Base-by-base conservation (phyloP, 345 rosid species). In the Rubroshorea leprosula region DNA sequence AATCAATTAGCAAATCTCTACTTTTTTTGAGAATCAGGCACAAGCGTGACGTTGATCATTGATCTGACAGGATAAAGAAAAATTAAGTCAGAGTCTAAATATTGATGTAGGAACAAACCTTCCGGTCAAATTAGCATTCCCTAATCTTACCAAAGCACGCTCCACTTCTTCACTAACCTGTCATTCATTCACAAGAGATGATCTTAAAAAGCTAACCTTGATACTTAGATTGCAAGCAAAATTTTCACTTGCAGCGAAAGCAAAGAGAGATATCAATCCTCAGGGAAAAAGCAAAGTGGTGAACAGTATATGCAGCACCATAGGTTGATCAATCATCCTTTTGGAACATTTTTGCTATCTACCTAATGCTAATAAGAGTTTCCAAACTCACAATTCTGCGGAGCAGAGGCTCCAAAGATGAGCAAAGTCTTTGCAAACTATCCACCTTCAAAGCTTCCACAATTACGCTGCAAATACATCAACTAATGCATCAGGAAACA, bases 161-260 rank as follows among this genome's bases (percentile, higher is more conserved):
- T 88, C 98, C 49, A 91, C 83, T 66, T 91, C 98, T 81, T 91
- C 98, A 6, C 96, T 91, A 57, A 91, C 98, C 94, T 91, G 75
- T 72, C 38, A 19, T 54, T 48, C 63, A 61, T 27, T 52, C 23
- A 21, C 39, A 50, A n/a, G n/a, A 23, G 26, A 51, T 49, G 39
- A 68, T 62, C 39, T 67, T 38, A 10, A 38, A 49, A 23, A 23
- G n/a, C n/a, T n/a, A n/a, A 59, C 9, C 31, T 49, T 39, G 15
- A 44, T n/a, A 44, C 18, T 13, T 1, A 15, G 47, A 44, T 1
- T 14, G 3, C 41, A 35, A 35, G 10, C n/a, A n/a, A n/a, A n/a
- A n/a, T n/a, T n/a, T n/a, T n/a, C n/a, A n/a, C n/a, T n/a, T n/a
- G n/a, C n/a, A n/a, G n/a, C n/a, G n/a, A n/a, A n/a, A n/a, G n/a